Evolutionary conservation across 805 yeast genomes (phyloP).

Genomic region (Kuraishia piskuri): DNA sequence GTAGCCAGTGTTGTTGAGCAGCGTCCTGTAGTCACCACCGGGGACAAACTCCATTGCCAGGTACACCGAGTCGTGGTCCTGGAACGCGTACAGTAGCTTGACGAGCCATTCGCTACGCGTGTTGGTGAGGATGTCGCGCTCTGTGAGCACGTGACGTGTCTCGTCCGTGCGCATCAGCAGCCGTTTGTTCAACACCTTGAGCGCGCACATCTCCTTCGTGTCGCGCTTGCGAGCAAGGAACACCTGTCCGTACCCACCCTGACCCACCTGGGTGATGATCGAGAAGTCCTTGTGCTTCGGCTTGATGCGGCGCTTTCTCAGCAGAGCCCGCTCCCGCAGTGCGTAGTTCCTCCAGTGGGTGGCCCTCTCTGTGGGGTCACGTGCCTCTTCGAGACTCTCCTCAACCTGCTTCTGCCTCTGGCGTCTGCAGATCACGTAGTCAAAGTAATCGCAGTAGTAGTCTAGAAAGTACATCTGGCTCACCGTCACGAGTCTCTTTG

Average conservation of each 20-base stretch:
- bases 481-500: constrained; percentile 80
- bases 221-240: constrained; percentile 90
- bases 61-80: constrained; percentile 81
- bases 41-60: constrained; percentile 99
- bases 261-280: constrained; percentile 97
- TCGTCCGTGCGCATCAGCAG: constrained; percentile 84
- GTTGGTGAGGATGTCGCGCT: constrained; percentile 93
- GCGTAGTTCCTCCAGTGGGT: constrained; percentile 71
- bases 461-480: constrained; percentile 92
- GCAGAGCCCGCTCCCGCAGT: constrained; percentile 74
- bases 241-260: constrained; percentile 99
- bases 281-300: constrained; percentile 94
- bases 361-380: constrained; percentile 26
- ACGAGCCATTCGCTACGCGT: constrained; percentile 96
- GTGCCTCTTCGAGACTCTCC: constrained; percentile 31
- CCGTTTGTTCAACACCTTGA: constrained; percentile 84
- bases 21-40: constrained; percentile 96
- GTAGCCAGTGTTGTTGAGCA: constrained; percentile 87
- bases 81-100: constrained; percentile 88
- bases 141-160: constrained; percentile 91
- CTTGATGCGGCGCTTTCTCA: constrained; percentile 83
- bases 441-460: constrained; percentile 93
- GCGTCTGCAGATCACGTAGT: constrained; percentile 80
- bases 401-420: constrained; percentile 72
- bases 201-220: constrained; percentile 90